These are phyloP conservation scores for Neopestalotiopsis sp. DNA, from an alignment of 2,329 filamentous ascomycete genomes.

Conservation along the genomic window DNA sequence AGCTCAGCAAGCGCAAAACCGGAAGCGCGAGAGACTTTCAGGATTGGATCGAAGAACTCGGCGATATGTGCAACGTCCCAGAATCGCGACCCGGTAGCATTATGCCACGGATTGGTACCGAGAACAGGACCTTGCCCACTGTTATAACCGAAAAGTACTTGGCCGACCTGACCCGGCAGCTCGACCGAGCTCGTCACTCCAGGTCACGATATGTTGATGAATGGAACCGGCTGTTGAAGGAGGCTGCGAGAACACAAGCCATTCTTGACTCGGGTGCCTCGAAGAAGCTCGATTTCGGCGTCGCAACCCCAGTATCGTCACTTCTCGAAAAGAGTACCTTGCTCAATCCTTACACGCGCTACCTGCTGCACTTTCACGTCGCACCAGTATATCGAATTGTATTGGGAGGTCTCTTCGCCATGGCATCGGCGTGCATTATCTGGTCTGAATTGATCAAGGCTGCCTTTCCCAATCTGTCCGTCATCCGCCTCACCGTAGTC, in stretches of 20 bases:
- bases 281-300: conserved; percentile 77
- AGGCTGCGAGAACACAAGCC: conserved; percentile 76
- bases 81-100: conserved; percentile 59
- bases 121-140: conserved; percentile 65
- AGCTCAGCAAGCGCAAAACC: conserved; percentile 80
- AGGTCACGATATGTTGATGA: conserved; percentile 82
- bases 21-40: conserved; percentile 76
- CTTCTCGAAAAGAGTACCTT: conserved; percentile 61
- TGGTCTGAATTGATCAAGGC: conserved; percentile 94
- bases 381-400: conserved; percentile 71
- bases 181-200: conserved; percentile 82
- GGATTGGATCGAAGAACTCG: conserved; percentile 96
- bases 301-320: conserved; percentile 58
- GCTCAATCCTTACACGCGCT: conserved; percentile 82
- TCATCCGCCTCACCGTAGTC: conserved; percentile 70
- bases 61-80: conserved; percentile 74
- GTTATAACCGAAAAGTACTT: conserved; percentile 94
- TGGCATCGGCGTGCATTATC: conserved; percentile 82
- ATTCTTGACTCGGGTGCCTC: conserved; percentile 85
- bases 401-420: conserved; percentile 69
- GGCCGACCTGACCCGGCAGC: conserved; percentile 82
- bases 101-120: conserved; percentile 46
- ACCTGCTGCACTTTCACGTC: conserved; percentile 75
- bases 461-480: conserved; percentile 76
- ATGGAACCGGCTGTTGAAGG: conserved; percentile 80